Conservation (phyloP, 2,329 filamentous ascomycete genomes). For the Mollisia scopiformis region DNA sequence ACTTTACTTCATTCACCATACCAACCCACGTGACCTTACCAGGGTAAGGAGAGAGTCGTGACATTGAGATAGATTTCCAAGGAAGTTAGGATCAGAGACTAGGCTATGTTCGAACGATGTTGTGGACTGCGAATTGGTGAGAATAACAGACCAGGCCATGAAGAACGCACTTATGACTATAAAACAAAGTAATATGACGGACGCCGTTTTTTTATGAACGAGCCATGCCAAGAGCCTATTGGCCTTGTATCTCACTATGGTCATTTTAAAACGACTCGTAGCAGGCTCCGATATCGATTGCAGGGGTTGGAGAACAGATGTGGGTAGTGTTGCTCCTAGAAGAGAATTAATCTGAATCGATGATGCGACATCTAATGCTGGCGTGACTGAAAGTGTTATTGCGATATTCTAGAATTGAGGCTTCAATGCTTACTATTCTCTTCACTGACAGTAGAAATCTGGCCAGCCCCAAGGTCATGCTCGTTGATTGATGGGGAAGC, state of each 20-base stretch:
- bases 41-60: too few relatives aligned
- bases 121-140: neutral
- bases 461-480: neutral
- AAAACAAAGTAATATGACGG: neutral
- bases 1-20: too few relatives aligned
- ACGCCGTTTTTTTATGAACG: conserved; percentile 1
- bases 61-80: conserved; percentile 2
- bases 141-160: neutral
- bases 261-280: neutral
- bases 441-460: neutral
- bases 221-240: neutral
- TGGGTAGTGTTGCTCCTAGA: neutral
- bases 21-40: too few relatives aligned
- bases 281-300: neutral
- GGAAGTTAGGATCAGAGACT: neutral
- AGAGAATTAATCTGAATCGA: conserved; percentile 1
- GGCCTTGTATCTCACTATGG: neutral
- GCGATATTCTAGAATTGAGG: neutral
- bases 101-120: neutral
- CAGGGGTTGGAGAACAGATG: neutral
- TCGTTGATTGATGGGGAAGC: conserved; percentile 1
- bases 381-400: neutral
- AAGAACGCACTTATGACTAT: neutral
- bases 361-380: neutral
- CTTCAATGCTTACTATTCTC: conserved; percentile 1